These are phyloP conservation scores for Camellia lanceoleosa DNA, from an alignment of 148 eudicot species.

Conservation along the genomic window DNA sequence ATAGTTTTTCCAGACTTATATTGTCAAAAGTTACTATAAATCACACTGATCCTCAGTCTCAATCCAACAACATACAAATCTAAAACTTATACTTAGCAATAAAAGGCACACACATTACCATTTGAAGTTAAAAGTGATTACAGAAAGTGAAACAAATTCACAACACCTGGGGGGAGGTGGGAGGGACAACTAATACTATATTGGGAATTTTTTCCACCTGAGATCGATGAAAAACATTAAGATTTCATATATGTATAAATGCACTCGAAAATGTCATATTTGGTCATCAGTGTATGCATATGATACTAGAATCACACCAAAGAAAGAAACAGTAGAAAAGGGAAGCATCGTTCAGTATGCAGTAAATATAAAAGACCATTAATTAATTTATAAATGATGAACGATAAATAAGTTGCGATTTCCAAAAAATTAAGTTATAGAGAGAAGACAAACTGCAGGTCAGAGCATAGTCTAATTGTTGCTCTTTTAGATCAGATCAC, in stretches of 20 bases:
- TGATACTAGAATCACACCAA: not conserved
- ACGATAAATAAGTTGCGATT: not conserved
- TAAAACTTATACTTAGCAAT: not conserved
- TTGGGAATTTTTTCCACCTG: too few species aligned
- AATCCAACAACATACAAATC: not conserved
- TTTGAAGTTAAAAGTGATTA: too few species aligned
- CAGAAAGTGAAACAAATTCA: too few species aligned
- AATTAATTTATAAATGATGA: not conserved
- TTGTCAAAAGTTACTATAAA: not conserved
- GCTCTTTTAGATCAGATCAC: not conserved
- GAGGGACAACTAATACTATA: too few species aligned
- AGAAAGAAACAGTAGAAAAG: not conserved
- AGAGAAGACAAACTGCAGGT: not conserved
- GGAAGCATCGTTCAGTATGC: constrained; percentile 1
- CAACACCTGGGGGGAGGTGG: too few species aligned
- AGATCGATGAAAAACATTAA: too few species aligned
- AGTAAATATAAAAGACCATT: not conserved
- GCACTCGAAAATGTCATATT: not conserved
- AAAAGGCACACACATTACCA: constrained; percentile 3
- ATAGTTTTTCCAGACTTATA: not conserved
- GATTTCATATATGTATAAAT: not conserved
- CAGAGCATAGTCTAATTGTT: not conserved
- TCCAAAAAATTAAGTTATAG: not conserved
- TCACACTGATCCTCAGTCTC: not conserved
- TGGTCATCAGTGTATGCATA: not conserved